A percentile compares a stretch with the other conserved stretches of the same genome.
Conservation (phyloP, 225 moss, liverwort and hornwort species). For the Bryum argenteum region DNA sequence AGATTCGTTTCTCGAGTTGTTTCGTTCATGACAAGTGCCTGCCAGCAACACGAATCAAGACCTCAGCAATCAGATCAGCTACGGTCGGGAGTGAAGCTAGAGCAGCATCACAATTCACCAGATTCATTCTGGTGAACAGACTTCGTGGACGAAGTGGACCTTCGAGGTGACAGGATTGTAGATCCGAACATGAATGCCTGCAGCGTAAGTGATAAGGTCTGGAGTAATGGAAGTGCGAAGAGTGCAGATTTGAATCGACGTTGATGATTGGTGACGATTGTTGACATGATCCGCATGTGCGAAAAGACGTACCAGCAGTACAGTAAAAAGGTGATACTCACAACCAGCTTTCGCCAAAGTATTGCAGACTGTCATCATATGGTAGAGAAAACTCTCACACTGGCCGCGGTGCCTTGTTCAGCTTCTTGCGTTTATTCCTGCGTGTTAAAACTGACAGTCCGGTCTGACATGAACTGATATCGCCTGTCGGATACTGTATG, state of each 20-base stretch:
- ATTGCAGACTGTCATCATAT: neutral
- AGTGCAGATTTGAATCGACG: constrained; percentile 26
- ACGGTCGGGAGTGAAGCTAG: neutral
- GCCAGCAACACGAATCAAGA: neutral
- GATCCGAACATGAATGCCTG: no score
- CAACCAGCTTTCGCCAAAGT: neutral
- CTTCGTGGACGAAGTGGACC: neutral
- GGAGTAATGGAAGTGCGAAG: neutral
- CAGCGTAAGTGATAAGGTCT: no score
- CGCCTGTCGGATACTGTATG: no score
- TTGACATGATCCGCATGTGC: neutral
- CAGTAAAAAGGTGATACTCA: neutral
- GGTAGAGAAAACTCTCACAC: neutral
- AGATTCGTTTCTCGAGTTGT: neutral
- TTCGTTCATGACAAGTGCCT: neutral
- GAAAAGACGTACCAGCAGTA: constrained; percentile 9
- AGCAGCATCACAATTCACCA: neutral
- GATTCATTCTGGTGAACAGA: no score
- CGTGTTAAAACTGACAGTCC: no score
- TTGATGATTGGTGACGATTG: constrained; percentile 21
- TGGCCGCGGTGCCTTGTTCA: no score
- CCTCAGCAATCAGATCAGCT: neutral
- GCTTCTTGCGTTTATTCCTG: no score
- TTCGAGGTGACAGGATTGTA: no score
- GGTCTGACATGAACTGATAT: no score